Evolutionary conservation across 208 protist species (phyloP).

Genomic region (Trypanosoma theileri): DNA sequence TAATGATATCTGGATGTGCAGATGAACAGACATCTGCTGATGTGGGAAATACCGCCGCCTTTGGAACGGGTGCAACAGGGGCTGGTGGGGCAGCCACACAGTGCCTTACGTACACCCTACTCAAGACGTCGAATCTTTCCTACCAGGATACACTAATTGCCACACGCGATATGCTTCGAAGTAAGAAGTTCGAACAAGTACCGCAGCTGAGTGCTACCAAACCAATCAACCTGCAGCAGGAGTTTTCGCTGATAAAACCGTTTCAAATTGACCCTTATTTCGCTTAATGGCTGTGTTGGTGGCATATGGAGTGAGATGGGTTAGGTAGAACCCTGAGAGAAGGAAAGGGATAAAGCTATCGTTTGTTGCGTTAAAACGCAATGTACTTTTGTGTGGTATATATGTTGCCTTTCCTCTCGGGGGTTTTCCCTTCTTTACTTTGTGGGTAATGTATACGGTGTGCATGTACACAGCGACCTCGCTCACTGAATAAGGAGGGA

Average conservation of each 20-base stretch:
- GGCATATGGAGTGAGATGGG: neutral
- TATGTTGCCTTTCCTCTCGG: too few species aligned
- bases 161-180: slow-evolving; percentile 56
- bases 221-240: slow-evolving; percentile 52
- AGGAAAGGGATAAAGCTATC: slow-evolving; percentile 2
- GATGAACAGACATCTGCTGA: slow-evolving; percentile 70
- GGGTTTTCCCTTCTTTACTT: too few species aligned
- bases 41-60: slow-evolving; percentile 45
- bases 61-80: slow-evolving; percentile 53
- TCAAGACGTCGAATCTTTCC: slow-evolving; percentile 47
- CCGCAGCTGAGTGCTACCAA: slow-evolving; percentile 73
- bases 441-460: too few species aligned
- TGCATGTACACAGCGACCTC: too few species aligned
- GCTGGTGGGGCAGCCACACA: slow-evolving; percentile 73
- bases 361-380: too few species aligned
- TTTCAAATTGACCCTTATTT: slow-evolving; percentile 35
- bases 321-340: slow-evolving; percentile 17
- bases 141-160: slow-evolving; percentile 36
- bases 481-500: too few species aligned
- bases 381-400: too few species aligned
- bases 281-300: neutral
- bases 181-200: slow-evolving; percentile 66
- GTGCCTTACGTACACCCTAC: slow-evolving; percentile 55
- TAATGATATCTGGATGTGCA: slow-evolving; percentile 71
- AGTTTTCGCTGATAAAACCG: slow-evolving; percentile 41